Conservation (phyloP, 208 protist species). For the Plasmodiophora brassicae region DNA sequence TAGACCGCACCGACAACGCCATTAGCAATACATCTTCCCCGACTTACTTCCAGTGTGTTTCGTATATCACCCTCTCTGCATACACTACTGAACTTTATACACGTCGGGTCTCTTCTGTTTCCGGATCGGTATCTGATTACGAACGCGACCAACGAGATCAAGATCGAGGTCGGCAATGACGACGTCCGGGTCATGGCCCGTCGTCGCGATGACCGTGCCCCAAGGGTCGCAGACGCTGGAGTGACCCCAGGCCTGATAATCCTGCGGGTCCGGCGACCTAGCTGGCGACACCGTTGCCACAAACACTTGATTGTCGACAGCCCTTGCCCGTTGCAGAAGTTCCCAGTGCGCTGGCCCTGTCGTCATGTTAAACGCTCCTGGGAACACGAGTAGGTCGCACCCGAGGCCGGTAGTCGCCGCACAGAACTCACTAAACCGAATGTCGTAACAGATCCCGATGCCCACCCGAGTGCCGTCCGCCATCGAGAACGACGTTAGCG, state of each 20-base stretch:
- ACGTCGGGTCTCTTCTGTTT: constrained; percentile 61
- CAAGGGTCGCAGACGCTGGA: constrained; percentile 83
- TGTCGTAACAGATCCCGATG: constrained; percentile 96
- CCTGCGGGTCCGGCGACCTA: constrained; percentile 64
- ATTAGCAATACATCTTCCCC: too few relatives aligned
- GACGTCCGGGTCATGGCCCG: constrained; percentile 59
- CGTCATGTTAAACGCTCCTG: constrained; percentile 94
- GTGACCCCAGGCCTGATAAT: constrained; percentile 83
- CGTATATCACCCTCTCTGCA: too few relatives aligned
- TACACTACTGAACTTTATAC: constrained; percentile 55
- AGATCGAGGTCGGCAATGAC: constrained; percentile 66
- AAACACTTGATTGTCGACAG: constrained; percentile 88
- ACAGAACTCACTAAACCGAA: constrained; percentile 88
- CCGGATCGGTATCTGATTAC: constrained; percentile 48
- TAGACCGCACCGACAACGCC: too few relatives aligned
- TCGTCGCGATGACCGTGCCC: constrained; percentile 65
- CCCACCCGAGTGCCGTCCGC: constrained; percentile 65
- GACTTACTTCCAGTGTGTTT: too few relatives aligned
- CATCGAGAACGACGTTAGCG: constrained; percentile 47
- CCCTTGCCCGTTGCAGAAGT: constrained; percentile 70
- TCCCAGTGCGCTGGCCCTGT: constrained; percentile 96
- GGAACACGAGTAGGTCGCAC: constrained; percentile 84
- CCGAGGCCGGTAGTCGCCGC: constrained; percentile 59
- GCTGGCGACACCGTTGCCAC: constrained; percentile 86
- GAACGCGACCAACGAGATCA: constrained; percentile 20